Conservation (phyloP, 345 rosid genomes). For the Hevea brasiliensis region DNA sequence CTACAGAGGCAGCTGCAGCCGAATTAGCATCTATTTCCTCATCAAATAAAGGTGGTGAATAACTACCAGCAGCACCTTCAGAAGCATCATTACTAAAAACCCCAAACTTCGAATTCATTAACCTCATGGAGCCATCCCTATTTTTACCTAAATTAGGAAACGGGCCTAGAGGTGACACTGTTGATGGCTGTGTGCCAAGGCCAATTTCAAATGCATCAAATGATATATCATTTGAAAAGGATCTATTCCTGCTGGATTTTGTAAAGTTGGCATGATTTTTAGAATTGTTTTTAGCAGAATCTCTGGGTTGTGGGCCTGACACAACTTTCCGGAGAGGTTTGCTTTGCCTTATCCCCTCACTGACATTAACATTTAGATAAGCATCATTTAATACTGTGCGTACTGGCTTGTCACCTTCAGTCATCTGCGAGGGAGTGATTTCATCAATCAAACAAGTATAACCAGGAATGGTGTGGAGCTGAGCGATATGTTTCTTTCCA, state of each 20-base stretch:
- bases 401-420: slow-evolving; percentile 31
- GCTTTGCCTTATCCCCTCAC: slow-evolving; percentile 28
- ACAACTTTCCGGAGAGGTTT: slow-evolving; percentile 27
- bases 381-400: slow-evolving; percentile 33
- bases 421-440: slow-evolving; percentile 24
- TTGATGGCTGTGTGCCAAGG: slow-evolving; percentile 24
- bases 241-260: slow-evolving; percentile 34
- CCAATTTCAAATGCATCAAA: slow-evolving; percentile 44
- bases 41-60: slow-evolving; percentile 62
- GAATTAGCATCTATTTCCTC: slow-evolving; percentile 74
- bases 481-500: slow-evolving; percentile 45
- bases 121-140: slow-evolving; percentile 25
- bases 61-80: slow-evolving; percentile 37
- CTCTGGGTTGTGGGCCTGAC: slow-evolving; percentile 32
- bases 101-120: slow-evolving; percentile 33
- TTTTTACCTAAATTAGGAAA: slow-evolving; percentile 22
- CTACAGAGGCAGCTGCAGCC: slow-evolving; percentile 81
- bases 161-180: slow-evolving; percentile 36
- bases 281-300: slow-evolving; percentile 14
- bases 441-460: slow-evolving; percentile 49
- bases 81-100: slow-evolving; percentile 36
- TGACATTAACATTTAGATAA: slow-evolving; percentile 17
- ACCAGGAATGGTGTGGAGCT: slow-evolving; percentile 51
- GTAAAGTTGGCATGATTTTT: slow-evolving; percentile 24
- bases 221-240: slow-evolving; percentile 37